These are phyloP conservation scores for Mimosa bimucronata DNA, from an alignment of 306 rosid species.

Conservation along the genomic window DNA sequence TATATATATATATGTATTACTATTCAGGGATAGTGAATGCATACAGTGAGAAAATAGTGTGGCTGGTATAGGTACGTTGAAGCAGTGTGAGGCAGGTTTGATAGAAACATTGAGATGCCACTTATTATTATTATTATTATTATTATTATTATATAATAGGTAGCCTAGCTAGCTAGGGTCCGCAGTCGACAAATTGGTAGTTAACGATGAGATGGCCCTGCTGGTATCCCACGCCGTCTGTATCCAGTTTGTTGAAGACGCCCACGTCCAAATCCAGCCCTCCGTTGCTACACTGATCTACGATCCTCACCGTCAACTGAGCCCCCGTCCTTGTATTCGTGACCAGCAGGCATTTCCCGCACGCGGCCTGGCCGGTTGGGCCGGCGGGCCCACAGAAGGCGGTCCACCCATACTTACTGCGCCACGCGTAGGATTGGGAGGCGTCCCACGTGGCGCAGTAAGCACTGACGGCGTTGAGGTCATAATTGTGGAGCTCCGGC, in stretches of 20 bases:
- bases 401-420: slow-evolving; percentile 88
- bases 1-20: neutral
- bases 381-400: slow-evolving; percentile 85
- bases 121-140: slow-evolving; percentile 20
- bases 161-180: slow-evolving; percentile 20
- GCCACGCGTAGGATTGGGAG: slow-evolving; percentile 56
- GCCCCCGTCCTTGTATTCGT: slow-evolving; percentile 57
- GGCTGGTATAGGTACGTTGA: too few species aligned
- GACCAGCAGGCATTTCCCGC: slow-evolving; percentile 76
- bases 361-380: slow-evolving; percentile 59
- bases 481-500: slow-evolving; percentile 64
- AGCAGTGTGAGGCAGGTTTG: too few species aligned
- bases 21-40: neutral
- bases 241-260: slow-evolving; percentile 53
- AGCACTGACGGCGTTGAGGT: slow-evolving; percentile 58
- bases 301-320: slow-evolving; percentile 59
- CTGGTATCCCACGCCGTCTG: slow-evolving; percentile 49
- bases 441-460: slow-evolving; percentile 89
- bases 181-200: slow-evolving; percentile 64
- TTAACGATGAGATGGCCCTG: slow-evolving; percentile 59
- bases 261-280: slow-evolving; percentile 73
- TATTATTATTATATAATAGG: too few species aligned
- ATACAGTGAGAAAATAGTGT: neutral
- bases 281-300: slow-evolving; percentile 71
- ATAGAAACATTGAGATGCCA: neutral